Evolutionary conservation across 2,329 filamentous ascomycete genomes (phyloP).

Genomic region (Claviceps capensis): DNA sequence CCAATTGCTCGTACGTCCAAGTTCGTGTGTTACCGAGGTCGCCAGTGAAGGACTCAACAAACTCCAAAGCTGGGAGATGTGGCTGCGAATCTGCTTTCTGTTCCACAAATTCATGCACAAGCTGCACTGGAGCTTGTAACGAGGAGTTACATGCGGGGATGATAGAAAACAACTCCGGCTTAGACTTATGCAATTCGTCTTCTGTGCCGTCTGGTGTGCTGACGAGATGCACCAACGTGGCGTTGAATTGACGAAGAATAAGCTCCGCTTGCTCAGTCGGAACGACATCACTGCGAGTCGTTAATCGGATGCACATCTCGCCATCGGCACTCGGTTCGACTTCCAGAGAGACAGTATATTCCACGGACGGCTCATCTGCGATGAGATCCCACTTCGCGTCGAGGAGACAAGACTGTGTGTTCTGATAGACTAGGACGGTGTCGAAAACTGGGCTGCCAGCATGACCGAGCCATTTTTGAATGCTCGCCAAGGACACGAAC

Average conservation of each 20-base stretch:
- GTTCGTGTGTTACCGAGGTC: constrained; percentile 29
- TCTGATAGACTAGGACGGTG: constrained; percentile 75
- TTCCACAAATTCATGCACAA: constrained; percentile 74
- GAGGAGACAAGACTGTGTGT: constrained; percentile 22
- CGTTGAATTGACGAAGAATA: constrained; percentile 60
- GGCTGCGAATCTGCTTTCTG: constrained; percentile 41
- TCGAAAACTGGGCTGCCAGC: constrained; percentile 61
- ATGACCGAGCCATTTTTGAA: constrained; percentile 59
- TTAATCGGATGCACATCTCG: constrained; percentile 48
- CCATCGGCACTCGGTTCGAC: constrained; percentile 42
- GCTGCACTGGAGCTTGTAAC: constrained; percentile 41
- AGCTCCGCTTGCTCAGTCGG: constrained; percentile 53
- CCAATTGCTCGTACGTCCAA: constrained; percentile 66
- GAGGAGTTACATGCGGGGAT: constrained; percentile 43
- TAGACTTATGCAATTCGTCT: constrained; percentile 20
- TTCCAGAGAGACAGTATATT: constrained; percentile 74
- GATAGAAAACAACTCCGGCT: constrained; percentile 44
- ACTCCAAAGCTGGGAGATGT: constrained; percentile 57
- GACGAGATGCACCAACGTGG: constrained; percentile 46
- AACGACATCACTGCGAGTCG: constrained; percentile 49
- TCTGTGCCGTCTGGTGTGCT: constrained; percentile 28
- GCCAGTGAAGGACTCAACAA: constrained; percentile 44
- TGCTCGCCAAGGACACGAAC: constrained; percentile 53
- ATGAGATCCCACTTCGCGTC: constrained; percentile 41
- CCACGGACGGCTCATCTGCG: constrained; percentile 54